These are phyloP conservation scores for Gentiana dahurica DNA, from an alignment of 257 asterid genomes.

Conservation along the genomic window DNA sequence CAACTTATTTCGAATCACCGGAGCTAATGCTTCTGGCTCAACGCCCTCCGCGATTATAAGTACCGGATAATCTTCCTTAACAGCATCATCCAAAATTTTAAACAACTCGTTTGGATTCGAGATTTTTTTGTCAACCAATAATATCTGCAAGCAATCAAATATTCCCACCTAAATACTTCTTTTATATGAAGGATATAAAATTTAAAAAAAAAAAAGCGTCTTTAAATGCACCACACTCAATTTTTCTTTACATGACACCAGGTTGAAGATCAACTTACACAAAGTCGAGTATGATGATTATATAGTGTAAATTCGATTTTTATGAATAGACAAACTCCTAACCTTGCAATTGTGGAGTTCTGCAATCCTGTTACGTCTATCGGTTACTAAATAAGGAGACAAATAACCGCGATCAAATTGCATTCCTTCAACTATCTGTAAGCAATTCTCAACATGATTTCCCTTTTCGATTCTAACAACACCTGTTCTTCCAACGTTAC, in stretches of 20 bases:
- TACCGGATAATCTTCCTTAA: constrained; percentile 65
- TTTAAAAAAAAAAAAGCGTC: background rate
- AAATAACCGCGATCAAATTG: constrained; percentile 80
- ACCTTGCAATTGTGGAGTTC: constrained; percentile 86
- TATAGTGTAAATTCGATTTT: too few species aligned
- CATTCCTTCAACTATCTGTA: constrained; percentile 77
- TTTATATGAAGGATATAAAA: background rate
- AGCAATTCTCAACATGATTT: constrained; percentile 41
- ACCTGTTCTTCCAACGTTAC: constrained; percentile 54
- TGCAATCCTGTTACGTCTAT: constrained; percentile 48
- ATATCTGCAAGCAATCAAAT: constrained; percentile 43
- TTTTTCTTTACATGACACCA: too few species aligned
- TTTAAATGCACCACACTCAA: too few species aligned
- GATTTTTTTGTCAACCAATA: constrained; percentile 74
- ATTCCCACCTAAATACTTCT: constrained; percentile 2
- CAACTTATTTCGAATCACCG: constrained; percentile 70
- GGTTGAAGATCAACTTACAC: too few species aligned
- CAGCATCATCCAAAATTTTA: constrained; percentile 69
- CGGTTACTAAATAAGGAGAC: constrained; percentile 79
- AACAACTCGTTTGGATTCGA: constrained; percentile 56
- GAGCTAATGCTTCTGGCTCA: constrained; percentile 72
- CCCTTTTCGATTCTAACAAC: constrained; percentile 66
- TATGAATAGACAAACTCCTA: background rate
- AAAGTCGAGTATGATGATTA: too few species aligned
- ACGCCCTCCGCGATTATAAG: constrained; percentile 64